phyloP scores from a whole-genome alignment of 257 asterid species.

The Lantana camara region DNA sequence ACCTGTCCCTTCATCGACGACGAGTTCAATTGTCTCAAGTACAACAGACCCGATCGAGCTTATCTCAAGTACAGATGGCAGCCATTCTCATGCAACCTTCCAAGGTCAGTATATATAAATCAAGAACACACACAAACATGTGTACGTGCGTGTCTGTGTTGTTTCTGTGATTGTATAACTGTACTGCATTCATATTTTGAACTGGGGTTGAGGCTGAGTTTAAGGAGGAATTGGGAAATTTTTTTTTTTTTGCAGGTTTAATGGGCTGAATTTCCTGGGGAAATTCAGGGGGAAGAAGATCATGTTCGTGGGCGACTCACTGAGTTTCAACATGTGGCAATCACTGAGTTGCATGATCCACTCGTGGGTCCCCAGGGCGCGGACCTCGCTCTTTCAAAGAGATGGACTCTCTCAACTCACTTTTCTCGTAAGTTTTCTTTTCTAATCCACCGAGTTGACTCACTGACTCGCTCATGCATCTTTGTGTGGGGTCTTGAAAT shows the following conservation, averaged over 20 bases:
- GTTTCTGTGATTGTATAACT: background rate
- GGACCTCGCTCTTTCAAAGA: slow-evolving; percentile 42
- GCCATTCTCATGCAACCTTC: slow-evolving; percentile 78
- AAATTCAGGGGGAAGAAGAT: slow-evolving; percentile 85
- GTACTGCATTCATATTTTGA: background rate
- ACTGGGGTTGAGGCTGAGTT: too few relatives aligned
- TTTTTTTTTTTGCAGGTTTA: slow-evolving; percentile 53
- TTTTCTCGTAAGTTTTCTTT: slow-evolving; percentile 56
- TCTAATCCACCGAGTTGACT: background rate
- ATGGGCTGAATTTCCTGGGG: slow-evolving; percentile 77
- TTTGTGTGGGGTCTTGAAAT: too few relatives aligned
- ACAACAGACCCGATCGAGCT: slow-evolving; percentile 66
- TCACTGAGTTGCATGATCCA: slow-evolving; percentile 93
- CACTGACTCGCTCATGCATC: too few relatives aligned
- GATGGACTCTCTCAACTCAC: slow-evolving; percentile 50
- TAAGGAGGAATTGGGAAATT: too few relatives aligned
- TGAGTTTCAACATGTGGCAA: slow-evolving; percentile 96
- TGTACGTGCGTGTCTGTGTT: background rate
- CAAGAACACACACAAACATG: slow-evolving; percentile 13
- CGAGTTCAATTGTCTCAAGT: slow-evolving; percentile 80
- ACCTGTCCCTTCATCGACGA: slow-evolving; percentile 81
- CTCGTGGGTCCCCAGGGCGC: slow-evolving; percentile 63
- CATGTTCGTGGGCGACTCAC: slow-evolving; percentile 96
- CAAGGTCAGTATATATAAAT: slow-evolving; percentile 43
- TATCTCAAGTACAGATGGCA: slow-evolving; percentile 95